These are phyloP conservation scores for Trichophyton schoenleinii DNA, from an alignment of 2,329 filamentous ascomycete genomes.

Conservation along the genomic window DNA sequence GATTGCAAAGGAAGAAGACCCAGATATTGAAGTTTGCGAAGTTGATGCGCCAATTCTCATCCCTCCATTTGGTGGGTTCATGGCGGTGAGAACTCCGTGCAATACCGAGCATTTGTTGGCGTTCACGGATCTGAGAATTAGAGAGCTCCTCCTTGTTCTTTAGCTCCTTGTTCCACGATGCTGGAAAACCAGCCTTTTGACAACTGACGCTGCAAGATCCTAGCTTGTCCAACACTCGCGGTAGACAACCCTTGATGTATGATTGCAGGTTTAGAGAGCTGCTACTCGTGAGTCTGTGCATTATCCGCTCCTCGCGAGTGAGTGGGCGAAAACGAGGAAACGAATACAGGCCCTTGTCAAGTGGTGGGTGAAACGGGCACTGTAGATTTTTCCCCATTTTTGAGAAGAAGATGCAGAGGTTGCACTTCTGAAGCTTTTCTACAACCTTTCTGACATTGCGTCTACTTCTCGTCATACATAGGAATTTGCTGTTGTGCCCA, in stretches of 20 bases:
- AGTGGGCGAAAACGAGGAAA: neutral
- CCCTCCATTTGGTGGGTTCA: neutral
- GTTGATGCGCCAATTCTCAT: neutral
- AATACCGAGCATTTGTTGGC: no score
- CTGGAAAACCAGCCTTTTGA: neutral
- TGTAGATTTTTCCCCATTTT: neutral
- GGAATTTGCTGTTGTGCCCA: neutral
- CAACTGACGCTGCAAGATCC: neutral
- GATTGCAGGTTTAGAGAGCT: neutral
- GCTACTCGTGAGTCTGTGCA: neutral
- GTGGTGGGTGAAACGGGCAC: constrained; percentile 8
- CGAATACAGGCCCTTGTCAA: neutral
- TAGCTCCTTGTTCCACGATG: neutral
- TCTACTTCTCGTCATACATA: neutral
- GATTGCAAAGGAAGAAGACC: constrained; percentile 1
- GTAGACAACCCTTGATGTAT: neutral
- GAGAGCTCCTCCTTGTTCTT: neutral
- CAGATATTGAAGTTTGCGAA: neutral
- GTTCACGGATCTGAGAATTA: neutral
- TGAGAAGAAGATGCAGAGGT: neutral
- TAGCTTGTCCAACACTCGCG: neutral
- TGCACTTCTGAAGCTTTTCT: neutral
- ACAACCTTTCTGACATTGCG: neutral
- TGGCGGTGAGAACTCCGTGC: neutral
- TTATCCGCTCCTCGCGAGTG: no score